A percentile compares a stretch with the other conserved stretches of the same genome.
phyloP scores from a whole-genome alignment of 495 filamentous ascomycete genomes.

The Pyrenopolyporus hunteri region DNA sequence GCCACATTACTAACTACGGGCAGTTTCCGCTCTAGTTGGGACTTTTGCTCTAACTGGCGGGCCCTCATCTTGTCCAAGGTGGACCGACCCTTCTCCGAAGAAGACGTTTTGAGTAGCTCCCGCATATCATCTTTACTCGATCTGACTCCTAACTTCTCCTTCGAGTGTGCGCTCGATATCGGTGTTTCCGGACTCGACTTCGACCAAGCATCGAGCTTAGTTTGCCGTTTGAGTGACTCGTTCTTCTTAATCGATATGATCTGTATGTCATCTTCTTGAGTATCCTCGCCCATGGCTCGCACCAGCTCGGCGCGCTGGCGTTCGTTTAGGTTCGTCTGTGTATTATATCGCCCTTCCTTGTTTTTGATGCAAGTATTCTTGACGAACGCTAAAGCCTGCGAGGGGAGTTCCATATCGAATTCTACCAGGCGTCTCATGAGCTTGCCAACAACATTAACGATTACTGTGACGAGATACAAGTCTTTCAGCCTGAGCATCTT shows the following conservation, averaged over 20 bases:
- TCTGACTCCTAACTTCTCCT: slow-evolving; percentile 24
- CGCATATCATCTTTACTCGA: slow-evolving; percentile 43
- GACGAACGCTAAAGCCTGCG: slow-evolving; percentile 64
- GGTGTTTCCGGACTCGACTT: slow-evolving; percentile 43
- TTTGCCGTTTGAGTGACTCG: slow-evolving; percentile 64
- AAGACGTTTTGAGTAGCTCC: slow-evolving; percentile 45
- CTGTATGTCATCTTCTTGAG: slow-evolving; percentile 58
- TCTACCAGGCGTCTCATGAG: slow-evolving; percentile 75
- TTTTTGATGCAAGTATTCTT: slow-evolving; percentile 57
- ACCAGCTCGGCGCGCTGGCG: slow-evolving; percentile 84
- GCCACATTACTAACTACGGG: slow-evolving; percentile 44
- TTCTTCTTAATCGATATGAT: slow-evolving; percentile 46
- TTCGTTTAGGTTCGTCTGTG: slow-evolving; percentile 73
- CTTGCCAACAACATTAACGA: slow-evolving; percentile 66
- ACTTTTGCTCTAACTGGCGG: slow-evolving; percentile 40
- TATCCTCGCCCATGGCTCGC: slow-evolving; percentile 77
- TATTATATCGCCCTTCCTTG: slow-evolving; percentile 50
- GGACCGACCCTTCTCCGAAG: slow-evolving; percentile 45
- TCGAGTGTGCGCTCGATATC: slow-evolving; percentile 27
- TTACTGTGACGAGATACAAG: slow-evolving; percentile 75
- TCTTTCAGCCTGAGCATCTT: slow-evolving; percentile 87
- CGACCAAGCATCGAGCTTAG: slow-evolving; percentile 69
- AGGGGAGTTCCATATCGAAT: slow-evolving; percentile 69
- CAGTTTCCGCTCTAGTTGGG: no score
- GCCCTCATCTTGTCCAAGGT: slow-evolving; percentile 48